A percentile compares a stretch with the other conserved stretches of the same genome.
Conservation (phyloP, 2,329 filamentous ascomycete genomes). For the Beauveria rudraprayagi region DNA sequence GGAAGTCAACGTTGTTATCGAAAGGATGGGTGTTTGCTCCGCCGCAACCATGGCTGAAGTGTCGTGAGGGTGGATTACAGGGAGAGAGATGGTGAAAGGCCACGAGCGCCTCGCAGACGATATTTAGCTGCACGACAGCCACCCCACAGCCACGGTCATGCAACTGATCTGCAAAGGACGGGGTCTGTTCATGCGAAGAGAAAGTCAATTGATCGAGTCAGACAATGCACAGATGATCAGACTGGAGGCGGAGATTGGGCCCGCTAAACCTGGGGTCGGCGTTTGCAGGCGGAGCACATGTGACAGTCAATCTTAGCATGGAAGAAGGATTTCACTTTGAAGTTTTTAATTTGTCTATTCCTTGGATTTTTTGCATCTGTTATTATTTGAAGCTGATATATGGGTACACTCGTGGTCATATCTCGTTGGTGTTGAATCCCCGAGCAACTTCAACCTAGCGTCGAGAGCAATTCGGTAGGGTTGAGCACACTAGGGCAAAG, state of each 20-base stretch:
- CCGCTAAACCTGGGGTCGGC: constrained; percentile 7
- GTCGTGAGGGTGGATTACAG: not conserved
- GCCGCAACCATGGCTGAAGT: not conserved
- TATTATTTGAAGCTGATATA: too few species aligned
- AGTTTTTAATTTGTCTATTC: too few species aligned
- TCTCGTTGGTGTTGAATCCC: too few species aligned
- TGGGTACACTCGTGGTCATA: too few species aligned
- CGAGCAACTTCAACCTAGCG: too few species aligned
- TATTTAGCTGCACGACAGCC: not conserved
- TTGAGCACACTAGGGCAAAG: too few species aligned
- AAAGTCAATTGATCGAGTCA: not conserved
- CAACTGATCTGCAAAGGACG: not conserved
- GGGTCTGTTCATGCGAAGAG: not conserved
- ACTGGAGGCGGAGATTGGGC: not conserved
- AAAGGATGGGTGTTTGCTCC: not conserved
- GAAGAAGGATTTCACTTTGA: too few species aligned
- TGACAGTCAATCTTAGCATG: not conserved
- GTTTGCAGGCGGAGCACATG: constrained; percentile 3
- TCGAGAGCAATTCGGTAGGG: too few species aligned
- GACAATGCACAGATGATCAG: not conserved
- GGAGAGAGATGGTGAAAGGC: not conserved
- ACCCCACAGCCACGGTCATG: not conserved
- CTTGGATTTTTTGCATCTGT: too few species aligned
- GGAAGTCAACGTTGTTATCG: not conserved
- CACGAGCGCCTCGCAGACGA: not conserved